Base-by-base conservation (phyloP, 2,329 filamentous ascomycete genomes). In the Trichoderma breve region DNA sequence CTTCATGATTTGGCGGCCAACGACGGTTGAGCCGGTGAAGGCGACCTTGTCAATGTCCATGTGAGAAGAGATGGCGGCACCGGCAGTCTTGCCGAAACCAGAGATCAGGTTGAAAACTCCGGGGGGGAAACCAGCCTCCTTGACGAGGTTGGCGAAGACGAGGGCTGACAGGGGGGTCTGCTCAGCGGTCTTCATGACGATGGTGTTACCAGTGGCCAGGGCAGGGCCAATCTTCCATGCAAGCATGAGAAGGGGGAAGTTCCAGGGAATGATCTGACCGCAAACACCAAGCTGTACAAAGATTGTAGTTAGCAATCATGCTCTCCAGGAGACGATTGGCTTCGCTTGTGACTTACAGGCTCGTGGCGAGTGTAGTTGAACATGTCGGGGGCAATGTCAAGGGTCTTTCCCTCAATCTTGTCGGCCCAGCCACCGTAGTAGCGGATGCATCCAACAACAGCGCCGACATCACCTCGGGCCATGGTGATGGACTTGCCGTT, bases 201-300 rank as follows among this genome's bases (percentile, higher is more conserved):
- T 80, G 5, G 86, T 89, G 88, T 93, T 93, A 78, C 92, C 92
- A 47, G 89, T 89, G 76, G 91, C 90, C 78, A 94, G 84, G 58
- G 91, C 91, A 63, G 91, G 91, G 73, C 88, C 91, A 74, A 93
- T 90, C 89, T 97, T 97, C 93, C 93, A 97, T 68, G 88, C 87
- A 80, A 87, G 87, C 92, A 95, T 95, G 79, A 93, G 88, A 60
- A 95, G 84, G 8, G 93, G 93, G 84, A 94, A 95, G 86, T 95
- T 95, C 93, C 93, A 95, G 74, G 93, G 93, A 78, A 96, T 95
- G 79, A 95, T 95, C 82, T 96, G 93, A 79, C 91, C 94, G 81
- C 93, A 94, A 73, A 94, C 92, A 82, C 92, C 92, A 75, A 92
- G 85, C 80, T 82, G 32, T 47, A 58, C 18, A 12, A 7, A 12